Conservation (phyloP, 805 yeast genomes). For the Candida maesae region DNA sequence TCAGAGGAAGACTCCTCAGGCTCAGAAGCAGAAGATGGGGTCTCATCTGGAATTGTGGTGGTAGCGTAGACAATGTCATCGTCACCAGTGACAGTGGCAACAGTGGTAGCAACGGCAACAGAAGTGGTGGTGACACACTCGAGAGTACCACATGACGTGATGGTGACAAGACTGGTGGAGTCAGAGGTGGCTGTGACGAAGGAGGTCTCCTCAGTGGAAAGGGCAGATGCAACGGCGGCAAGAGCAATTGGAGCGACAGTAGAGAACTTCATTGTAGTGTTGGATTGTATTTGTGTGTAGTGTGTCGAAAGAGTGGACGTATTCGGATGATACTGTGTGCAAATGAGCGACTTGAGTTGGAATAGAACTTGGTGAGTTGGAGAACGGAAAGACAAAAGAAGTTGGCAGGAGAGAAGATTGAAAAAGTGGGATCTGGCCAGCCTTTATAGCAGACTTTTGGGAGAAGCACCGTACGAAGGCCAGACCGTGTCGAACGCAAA, state of each 20-base stretch:
- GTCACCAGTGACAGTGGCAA: slow-evolving; percentile 20
- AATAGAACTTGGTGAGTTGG: slow-evolving; percentile 4
- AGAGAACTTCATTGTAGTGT: slow-evolving; percentile 26
- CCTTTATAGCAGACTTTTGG: neutral
- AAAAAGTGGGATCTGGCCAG: neutral
- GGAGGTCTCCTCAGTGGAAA: slow-evolving; percentile 24
- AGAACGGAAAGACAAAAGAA: slow-evolving; percentile 1
- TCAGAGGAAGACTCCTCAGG: slow-evolving; percentile 29
- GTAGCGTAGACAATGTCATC: slow-evolving; percentile 23
- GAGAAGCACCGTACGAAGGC: too few relatives aligned
- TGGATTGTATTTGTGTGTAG: slow-evolving; percentile 1
- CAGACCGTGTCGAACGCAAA: neutral
- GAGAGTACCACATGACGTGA: slow-evolving; percentile 27
- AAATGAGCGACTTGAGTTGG: slow-evolving; percentile 4
- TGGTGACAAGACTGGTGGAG: slow-evolving; percentile 23
- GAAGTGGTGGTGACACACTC: slow-evolving; percentile 22
- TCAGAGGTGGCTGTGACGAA: slow-evolving; percentile 13
- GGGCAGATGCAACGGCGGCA: slow-evolving; percentile 24
- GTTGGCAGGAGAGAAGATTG: neutral
- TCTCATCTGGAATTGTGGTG: slow-evolving; percentile 16
- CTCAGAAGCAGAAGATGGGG: slow-evolving; percentile 1
- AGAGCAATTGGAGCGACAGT: slow-evolving; percentile 23
- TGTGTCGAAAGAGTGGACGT: slow-evolving; percentile 23
- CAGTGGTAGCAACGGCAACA: slow-evolving; percentile 20
- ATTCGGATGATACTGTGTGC: slow-evolving; percentile 11